Conservation (phyloP, 2,329 filamentous ascomycete genomes). For the Dryadomyces quercus-mongolicae region DNA sequence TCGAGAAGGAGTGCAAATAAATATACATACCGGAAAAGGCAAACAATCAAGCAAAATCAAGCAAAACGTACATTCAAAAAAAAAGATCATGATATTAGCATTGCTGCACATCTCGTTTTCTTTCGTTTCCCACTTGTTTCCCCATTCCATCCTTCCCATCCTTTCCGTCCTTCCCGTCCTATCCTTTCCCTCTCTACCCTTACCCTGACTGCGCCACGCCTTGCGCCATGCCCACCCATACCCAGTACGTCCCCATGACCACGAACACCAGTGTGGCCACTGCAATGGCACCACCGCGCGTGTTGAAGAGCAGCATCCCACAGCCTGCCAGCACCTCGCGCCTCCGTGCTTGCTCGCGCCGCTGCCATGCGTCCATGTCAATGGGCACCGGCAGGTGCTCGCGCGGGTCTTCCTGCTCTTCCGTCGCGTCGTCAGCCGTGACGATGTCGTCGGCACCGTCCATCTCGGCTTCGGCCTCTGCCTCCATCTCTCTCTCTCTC, state of each 20-base stretch:
- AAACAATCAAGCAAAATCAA: too few species aligned
- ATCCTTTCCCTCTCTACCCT: neutral
- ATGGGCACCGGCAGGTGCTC: conserved; percentile 36
- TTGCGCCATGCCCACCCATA: conserved; percentile 7
- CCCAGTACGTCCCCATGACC: conserved; percentile 33
- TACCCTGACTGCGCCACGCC: neutral
- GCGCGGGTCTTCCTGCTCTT: conserved; percentile 23
- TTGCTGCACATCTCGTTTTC: neutral
- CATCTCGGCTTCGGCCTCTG: neutral
- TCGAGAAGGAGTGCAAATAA: too few species aligned
- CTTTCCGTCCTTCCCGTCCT: neutral
- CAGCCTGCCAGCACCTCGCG: conserved; percentile 38
- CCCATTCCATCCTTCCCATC: neutral
- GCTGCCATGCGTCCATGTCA: conserved; percentile 41
- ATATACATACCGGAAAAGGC: too few species aligned
- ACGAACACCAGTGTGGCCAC: conserved; percentile 30
- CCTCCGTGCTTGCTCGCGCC: conserved; percentile 31
- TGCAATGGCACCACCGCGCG: conserved; percentile 34
- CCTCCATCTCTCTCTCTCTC: conserved; percentile 1
- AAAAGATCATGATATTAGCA: neutral
- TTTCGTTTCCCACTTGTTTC: neutral
- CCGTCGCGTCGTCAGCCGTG: too few species aligned
- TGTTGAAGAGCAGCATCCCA: conserved; percentile 43
- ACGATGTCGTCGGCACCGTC: neutral
- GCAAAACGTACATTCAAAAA: too few species aligned